Evolutionary conservation across 345 rosid genomes (phyloP).

Genomic region (Acer campestre): DNA sequence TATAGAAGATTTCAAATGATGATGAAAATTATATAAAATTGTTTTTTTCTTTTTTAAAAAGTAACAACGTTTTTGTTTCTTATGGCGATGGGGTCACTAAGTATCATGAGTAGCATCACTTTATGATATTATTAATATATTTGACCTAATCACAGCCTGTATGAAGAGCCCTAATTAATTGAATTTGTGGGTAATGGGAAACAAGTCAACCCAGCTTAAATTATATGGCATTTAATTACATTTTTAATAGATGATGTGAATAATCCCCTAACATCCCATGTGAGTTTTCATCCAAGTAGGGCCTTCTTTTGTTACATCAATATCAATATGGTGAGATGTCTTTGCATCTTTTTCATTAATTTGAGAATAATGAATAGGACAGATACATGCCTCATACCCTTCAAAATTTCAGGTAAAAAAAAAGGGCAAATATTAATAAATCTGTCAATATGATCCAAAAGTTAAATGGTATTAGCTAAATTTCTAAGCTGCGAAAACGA

Average conservation of each 20-base stretch:
- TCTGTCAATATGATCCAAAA: not conserved
- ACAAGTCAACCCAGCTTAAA: slow-evolving; percentile 21
- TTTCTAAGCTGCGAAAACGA: slow-evolving; percentile 13
- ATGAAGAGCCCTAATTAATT: slow-evolving; percentile 24
- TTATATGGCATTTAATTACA: slow-evolving; percentile 3
- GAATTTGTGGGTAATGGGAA: slow-evolving; percentile 15
- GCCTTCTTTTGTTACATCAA: slow-evolving; percentile 10
- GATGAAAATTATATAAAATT: slow-evolving; percentile 1
- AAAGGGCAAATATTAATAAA: not conserved
- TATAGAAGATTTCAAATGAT: not conserved
- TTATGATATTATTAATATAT: slow-evolving; percentile 28
- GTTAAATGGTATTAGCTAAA: not conserved
- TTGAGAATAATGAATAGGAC: not conserved
- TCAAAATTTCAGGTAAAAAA: not conserved
- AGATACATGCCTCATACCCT: not conserved
- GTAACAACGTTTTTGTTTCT: not conserved
- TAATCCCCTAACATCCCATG: slow-evolving; percentile 45
- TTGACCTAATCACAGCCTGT: slow-evolving; percentile 48
- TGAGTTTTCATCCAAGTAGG: slow-evolving; percentile 31
- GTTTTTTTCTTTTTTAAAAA: not conserved
- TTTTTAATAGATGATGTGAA: slow-evolving; percentile 16
- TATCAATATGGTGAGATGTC: slow-evolving; percentile 22
- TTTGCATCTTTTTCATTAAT: slow-evolving; percentile 20
- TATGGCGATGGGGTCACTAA: slow-evolving; percentile 17
- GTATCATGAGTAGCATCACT: slow-evolving; percentile 3